These are phyloP conservation scores for Xylaria sp. DNA, from an alignment of 2,329 filamentous ascomycete species.

Conservation along the genomic window DNA sequence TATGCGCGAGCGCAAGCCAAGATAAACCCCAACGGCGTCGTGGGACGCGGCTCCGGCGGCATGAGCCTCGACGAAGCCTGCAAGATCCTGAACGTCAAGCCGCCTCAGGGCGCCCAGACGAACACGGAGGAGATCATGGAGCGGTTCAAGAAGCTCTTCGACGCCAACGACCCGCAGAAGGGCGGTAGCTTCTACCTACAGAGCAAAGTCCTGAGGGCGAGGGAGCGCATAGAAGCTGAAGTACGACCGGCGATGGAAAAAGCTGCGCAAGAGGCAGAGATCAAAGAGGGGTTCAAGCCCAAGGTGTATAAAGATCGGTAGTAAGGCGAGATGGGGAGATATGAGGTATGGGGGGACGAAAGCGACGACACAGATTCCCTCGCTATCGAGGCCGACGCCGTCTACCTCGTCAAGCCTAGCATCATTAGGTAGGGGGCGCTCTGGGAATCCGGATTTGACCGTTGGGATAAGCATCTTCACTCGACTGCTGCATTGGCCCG, in stretches of 20 bases:
- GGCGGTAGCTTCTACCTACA: slow-evolving; percentile 98
- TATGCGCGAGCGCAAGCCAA: slow-evolving; percentile 81
- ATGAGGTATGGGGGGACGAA: not conserved
- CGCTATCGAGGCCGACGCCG: slow-evolving; percentile 9
- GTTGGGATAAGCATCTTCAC: slow-evolving; percentile 62
- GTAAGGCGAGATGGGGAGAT: slow-evolving; percentile 31
- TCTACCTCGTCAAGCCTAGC: slow-evolving; percentile 13
- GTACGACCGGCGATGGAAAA: slow-evolving; percentile 77
- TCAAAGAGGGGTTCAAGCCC: slow-evolving; percentile 89
- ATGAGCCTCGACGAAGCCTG: slow-evolving; percentile 96
- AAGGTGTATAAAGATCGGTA: slow-evolving; percentile 92
- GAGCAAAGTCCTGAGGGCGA: slow-evolving; percentile 92
- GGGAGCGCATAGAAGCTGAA: slow-evolving; percentile 92
- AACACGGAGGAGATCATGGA: slow-evolving; percentile 83
- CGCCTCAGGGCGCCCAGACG: slow-evolving; percentile 79
- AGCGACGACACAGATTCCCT: slow-evolving; percentile 19
- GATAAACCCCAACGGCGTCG: slow-evolving; percentile 57
- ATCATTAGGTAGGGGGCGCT: slow-evolving; percentile 17
- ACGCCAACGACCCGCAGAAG: slow-evolving; percentile 93
- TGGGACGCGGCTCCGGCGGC: slow-evolving; percentile 66
- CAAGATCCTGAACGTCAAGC: slow-evolving; percentile 95
- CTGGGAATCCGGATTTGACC: slow-evolving; percentile 35
- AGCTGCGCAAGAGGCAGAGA: slow-evolving; percentile 78
- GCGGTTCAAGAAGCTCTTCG: slow-evolving; percentile 94
- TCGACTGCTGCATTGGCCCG: slow-evolving; percentile 65